Evolutionary conservation across 176 grass and related monocot species (phyloP), one percentile per base, ranked within the genome.

Genomic region (Rhynchospora breviuscula): DNA sequence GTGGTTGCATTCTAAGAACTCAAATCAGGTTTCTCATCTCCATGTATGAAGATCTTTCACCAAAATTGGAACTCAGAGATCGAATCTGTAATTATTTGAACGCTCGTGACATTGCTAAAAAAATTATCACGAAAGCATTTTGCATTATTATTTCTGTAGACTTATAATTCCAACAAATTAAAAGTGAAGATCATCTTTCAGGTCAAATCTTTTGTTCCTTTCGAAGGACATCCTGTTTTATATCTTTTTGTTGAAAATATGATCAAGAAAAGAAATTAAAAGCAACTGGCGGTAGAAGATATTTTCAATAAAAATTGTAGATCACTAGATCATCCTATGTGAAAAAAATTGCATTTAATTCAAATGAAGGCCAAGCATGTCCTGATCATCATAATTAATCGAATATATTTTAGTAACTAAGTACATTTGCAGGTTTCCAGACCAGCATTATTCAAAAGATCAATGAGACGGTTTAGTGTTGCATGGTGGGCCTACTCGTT

Each of bases 401-500:
- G 26, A 29, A 29, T 29, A 29, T 29, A 29, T 29, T 29, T 29
- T 51, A 25, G 18, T 21, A 25, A 79, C 10, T 84, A 53, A 72
- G 43, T 19, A 11, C 29, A 77, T 10, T 10, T 72, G 51, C 83
- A 97, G 94, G 89, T 94, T 1, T 90, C 86, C 35, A 40, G 3
- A 4, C 35, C 35, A 40, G 35, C 35, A 40, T 40, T 40, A 40
- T 40, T 40, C 35, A 40, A 40, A 40, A 40, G 35, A 40, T 40
- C 35, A 40, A 40, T 40, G 35, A 40, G 35, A 40, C 35, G 35
- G 35, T 40, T 40, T 40, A 40, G 35, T 47, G 88, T 97, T 15
- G 94, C 94, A 6, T 97, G 94, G 94, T 97, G 94, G 94, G 94
- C 90, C 2, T 97, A 97, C 80, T 97, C 94, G 7, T 97, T 97